These are phyloP conservation scores for Cercospora sesami DNA, from an alignment of 2,329 filamentous ascomycete species.

Conservation along the genomic window DNA sequence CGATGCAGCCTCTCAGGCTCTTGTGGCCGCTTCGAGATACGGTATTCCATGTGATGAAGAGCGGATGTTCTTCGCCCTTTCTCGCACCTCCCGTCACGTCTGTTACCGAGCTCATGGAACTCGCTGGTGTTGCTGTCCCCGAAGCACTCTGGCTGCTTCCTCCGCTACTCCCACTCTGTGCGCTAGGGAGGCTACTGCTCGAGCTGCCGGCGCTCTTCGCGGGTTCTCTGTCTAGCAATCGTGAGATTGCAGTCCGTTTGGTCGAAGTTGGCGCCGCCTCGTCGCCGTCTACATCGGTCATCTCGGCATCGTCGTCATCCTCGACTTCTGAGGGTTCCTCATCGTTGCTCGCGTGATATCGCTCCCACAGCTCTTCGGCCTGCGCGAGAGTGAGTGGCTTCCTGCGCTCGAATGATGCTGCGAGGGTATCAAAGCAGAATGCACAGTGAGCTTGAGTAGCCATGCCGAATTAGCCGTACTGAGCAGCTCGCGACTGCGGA, in stretches of 20 bases:
- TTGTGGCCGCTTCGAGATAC: conserved; percentile 61
- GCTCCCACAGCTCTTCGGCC: conserved; percentile 68
- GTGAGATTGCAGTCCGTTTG: conserved; percentile 48
- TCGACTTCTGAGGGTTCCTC: conserved; percentile 35
- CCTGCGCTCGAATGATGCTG: conserved; percentile 70
- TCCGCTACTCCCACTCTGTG: conserved; percentile 23
- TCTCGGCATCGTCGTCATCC: conserved; percentile 32
- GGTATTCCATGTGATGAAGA: conserved; percentile 96
- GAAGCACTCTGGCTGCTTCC: conserved; percentile 20
- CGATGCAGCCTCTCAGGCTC: conserved; percentile 87
- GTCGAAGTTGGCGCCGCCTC: conserved; percentile 21
- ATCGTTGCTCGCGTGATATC: conserved; percentile 49
- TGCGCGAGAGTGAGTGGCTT: conserved; percentile 65
- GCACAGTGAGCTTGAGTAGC: conserved; percentile 83
- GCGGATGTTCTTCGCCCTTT: conserved; percentile 55
- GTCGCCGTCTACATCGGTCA: conserved; percentile 31
- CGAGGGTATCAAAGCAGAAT: conserved; percentile 87
- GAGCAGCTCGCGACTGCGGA: neutral
- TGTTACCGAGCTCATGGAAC: conserved; percentile 49
- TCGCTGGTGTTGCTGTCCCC: conserved; percentile 36
- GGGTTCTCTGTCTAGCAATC: conserved; percentile 39
- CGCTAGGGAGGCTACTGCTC: conserved; percentile 35
- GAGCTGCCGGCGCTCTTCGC: conserved; percentile 29
- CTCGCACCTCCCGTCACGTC: conserved; percentile 43
- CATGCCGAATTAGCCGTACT: conserved; percentile 55